Percentiles rank a stretch among this genome's conserved stretches.
Evolutionary conservation across 1,139 yeast genomes (phyloP).

Genomic region (Geotrichum siamense): DNA sequence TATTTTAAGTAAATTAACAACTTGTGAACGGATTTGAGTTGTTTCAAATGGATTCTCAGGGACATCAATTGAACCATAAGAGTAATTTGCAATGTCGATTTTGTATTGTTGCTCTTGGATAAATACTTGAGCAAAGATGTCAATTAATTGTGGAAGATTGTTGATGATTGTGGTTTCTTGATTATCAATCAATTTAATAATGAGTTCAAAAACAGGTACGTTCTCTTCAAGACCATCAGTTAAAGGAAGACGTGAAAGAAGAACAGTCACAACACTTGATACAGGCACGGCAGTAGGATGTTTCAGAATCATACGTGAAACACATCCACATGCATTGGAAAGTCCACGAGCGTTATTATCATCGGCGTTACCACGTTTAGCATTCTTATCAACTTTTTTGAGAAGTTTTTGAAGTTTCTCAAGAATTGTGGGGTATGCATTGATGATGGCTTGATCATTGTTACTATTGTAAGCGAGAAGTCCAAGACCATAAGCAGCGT

Average conservation of each 20-base stretch:
- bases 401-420: slow-evolving; percentile 72
- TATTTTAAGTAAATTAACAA: slow-evolving; percentile 64
- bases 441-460: slow-evolving; percentile 44
- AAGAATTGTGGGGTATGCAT: slow-evolving; percentile 62
- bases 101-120: slow-evolving; percentile 59
- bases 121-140: slow-evolving; percentile 64
- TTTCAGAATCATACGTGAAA: slow-evolving; percentile 79
- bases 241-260: slow-evolving; percentile 76
- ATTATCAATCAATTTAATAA: slow-evolving; percentile 61
- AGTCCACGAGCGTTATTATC: slow-evolving; percentile 78
- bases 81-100: slow-evolving; percentile 47
- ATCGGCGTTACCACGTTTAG: slow-evolving; percentile 68
- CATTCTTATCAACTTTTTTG: slow-evolving; percentile 63
- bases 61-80: slow-evolving; percentile 50
- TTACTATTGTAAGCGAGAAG: slow-evolving; percentile 56
- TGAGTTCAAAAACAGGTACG: slow-evolving; percentile 76
- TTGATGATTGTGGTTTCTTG: slow-evolving; percentile 50
- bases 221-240: slow-evolving; percentile 89
- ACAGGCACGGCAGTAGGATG: slow-evolving; percentile 70
- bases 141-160: slow-evolving; percentile 59
- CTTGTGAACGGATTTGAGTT: slow-evolving; percentile 56
- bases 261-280: slow-evolving; percentile 68
- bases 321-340: slow-evolving; percentile 97
- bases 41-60: slow-evolving; percentile 71
- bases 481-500: slow-evolving; percentile 96